These are phyloP conservation scores for Talaromyces adpressus DNA, from an alignment of 495 filamentous ascomycete genomes.

Conservation along the genomic window DNA sequence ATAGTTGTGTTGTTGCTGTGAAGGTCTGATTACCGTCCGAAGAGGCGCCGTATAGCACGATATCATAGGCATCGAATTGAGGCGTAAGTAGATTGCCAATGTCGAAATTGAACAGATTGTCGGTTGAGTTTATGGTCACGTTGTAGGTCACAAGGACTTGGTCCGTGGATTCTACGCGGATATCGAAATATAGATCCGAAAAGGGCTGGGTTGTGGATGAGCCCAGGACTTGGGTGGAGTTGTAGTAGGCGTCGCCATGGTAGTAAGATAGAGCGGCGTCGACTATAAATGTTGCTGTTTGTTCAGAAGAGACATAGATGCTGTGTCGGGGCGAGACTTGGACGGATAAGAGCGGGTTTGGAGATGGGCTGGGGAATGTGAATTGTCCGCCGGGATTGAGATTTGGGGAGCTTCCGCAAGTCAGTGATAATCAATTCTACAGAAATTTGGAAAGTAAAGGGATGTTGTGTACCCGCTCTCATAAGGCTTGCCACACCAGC, in stretches of 20 bases:
- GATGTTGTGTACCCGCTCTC: slow-evolving; percentile 2
- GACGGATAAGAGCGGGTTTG: slow-evolving; percentile 44
- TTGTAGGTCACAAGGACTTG: slow-evolving; percentile 13
- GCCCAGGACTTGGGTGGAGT: slow-evolving; percentile 12
- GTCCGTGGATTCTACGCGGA: slow-evolving; percentile 4
- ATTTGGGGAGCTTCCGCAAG: neutral
- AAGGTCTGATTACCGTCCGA: slow-evolving; percentile 29
- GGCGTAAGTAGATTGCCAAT: slow-evolving; percentile 33
- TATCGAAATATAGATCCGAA: slow-evolving; percentile 1
- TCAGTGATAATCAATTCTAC: neutral
- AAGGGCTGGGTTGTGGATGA: neutral
- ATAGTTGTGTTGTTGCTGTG: slow-evolving; percentile 35
- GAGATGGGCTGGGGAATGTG: slow-evolving; percentile 27
- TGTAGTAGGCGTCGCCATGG: slow-evolving; percentile 33
- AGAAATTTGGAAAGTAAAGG: neutral
- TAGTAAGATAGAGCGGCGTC: slow-evolving; percentile 44
- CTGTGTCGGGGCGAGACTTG: slow-evolving; percentile 48
- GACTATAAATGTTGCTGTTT: slow-evolving; percentile 47
- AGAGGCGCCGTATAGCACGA: slow-evolving; percentile 13
- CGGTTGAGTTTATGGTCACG: slow-evolving; percentile 38
- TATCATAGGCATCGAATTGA: slow-evolving; percentile 30
- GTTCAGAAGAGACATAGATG: slow-evolving; percentile 49
- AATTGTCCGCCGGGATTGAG: slow-evolving; percentile 51
- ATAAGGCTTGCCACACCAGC: slow-evolving; percentile 10
- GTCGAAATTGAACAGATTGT: slow-evolving; percentile 33